Percentiles rank a stretch among this genome's conserved stretches.
Evolutionary conservation across 2,329 filamentous ascomycete genomes (phyloP).

Genomic region (Remersonia thermophila): DNA sequence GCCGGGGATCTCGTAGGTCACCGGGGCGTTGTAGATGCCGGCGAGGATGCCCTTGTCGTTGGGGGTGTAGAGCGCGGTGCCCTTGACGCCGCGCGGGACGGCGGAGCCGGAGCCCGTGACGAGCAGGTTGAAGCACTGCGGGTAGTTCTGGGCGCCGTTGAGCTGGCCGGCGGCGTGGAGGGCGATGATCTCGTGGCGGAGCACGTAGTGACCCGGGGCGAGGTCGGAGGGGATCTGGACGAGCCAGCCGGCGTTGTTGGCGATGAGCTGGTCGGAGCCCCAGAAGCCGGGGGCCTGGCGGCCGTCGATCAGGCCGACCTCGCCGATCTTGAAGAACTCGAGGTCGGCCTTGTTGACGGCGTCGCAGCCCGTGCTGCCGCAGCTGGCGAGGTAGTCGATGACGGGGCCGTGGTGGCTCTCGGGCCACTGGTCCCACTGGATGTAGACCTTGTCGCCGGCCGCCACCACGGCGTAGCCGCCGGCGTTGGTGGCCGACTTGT

Average conservation of each 20-base stretch:
- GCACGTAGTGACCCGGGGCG: conserved; percentile 28
- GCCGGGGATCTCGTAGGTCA: conserved; percentile 18
- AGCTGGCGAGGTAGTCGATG: conserved; percentile 51
- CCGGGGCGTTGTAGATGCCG: conserved; percentile 17
- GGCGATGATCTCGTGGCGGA: conserved; percentile 38
- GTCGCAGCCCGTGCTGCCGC: conserved; percentile 41
- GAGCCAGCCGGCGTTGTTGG: conserved; percentile 31
- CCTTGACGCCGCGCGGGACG: conserved; percentile 18
- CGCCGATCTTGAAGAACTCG: conserved; percentile 50
- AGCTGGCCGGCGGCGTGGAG: conserved; percentile 28
- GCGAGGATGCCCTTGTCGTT: conserved; percentile 16
- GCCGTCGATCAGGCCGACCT: conserved; percentile 25
- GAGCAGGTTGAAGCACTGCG: conserved; percentile 34
- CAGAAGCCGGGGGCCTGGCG: conserved; percentile 36
- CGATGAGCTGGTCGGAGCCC: conserved; percentile 38
- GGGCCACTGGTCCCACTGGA: conserved; percentile 33
- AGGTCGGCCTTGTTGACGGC: conserved; percentile 40
- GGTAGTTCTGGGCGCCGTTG: conserved; percentile 36
- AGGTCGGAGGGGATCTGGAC: conserved; percentile 29
- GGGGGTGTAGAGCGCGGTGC: conserved; percentile 15
- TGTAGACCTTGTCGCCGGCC: conserved; percentile 28
- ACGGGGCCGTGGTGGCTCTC: conserved; percentile 40
- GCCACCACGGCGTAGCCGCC: conserved; percentile 25
- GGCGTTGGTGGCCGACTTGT: conserved; percentile 28
- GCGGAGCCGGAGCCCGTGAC: conserved; percentile 27